Percentiles rank a stretch among this genome's conserved stretches.
These are phyloP conservation scores for Penicillium crustosum DNA, from an alignment of 2,329 filamentous ascomycete genomes.

Conservation along the genomic window DNA sequence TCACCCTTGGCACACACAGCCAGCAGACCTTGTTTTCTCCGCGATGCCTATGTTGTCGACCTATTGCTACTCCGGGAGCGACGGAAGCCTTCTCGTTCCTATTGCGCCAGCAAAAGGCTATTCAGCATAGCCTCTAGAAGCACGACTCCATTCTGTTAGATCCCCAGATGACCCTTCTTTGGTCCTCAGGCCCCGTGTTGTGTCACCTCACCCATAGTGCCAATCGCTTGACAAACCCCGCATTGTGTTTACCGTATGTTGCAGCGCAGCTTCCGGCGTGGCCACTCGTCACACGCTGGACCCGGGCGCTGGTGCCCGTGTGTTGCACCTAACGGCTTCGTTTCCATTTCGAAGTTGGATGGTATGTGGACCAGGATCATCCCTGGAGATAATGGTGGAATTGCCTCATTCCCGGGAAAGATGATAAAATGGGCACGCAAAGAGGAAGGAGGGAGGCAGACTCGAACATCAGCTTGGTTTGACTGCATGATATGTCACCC, in stretches of 20 bases:
- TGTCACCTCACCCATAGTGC: slow-evolving; percentile 16
- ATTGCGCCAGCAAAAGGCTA: not conserved
- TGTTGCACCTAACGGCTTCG: not conserved
- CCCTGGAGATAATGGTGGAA: not conserved
- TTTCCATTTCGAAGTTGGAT: not conserved
- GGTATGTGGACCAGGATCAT: not conserved
- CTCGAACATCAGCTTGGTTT: not conserved
- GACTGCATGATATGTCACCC: not conserved
- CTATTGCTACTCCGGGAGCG: not conserved
- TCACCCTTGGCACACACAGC: not conserved
- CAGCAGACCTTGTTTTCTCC: too few relatives aligned
- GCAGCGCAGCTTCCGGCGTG: slow-evolving; percentile 58
- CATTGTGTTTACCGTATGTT: slow-evolving; percentile 57
- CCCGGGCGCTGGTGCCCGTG: slow-evolving; percentile 8
- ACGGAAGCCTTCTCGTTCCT: not conserved
- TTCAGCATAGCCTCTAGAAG: slow-evolving; percentile 8
- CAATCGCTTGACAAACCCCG: slow-evolving; percentile 18
- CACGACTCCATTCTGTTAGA: slow-evolving; percentile 10
- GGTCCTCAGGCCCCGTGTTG: slow-evolving; percentile 13
- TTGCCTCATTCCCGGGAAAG: not conserved
- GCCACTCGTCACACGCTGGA: slow-evolving; percentile 39
- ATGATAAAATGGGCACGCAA: too few relatives aligned
- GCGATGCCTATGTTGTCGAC: too few relatives aligned
- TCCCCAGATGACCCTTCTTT: slow-evolving; percentile 25
- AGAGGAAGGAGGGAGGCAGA: not conserved